Conservation (phyloP, 2,329 filamentous ascomycete species). For the Camillea tinctor region DNA sequence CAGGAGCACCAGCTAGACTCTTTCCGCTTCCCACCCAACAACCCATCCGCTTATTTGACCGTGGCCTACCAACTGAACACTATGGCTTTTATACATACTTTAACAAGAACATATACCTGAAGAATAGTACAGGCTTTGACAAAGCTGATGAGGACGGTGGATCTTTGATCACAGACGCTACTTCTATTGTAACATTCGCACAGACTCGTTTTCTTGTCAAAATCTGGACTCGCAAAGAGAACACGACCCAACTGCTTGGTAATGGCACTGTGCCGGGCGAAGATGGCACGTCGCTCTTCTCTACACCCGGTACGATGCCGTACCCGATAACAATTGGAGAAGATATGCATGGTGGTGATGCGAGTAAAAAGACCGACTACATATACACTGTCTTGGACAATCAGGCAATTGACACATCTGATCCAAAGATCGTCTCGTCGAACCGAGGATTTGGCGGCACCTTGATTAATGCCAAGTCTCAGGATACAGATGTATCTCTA, state of each 20-base stretch:
- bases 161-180: conserved; percentile 50
- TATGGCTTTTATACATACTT: conserved; percentile 95
- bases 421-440: conserved; percentile 47
- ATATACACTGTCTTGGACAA: conserved; percentile 49
- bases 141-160: conserved; percentile 56
- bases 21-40: conserved; percentile 71
- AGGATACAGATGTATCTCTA: conserved; percentile 42
- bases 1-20: conserved; percentile 68
- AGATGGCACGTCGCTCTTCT: conserved; percentile 27
- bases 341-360: conserved; percentile 62
- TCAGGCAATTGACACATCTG: conserved; percentile 43
- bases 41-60: conserved; percentile 81
- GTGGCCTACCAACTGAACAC: conserved; percentile 76
- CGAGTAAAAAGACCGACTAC: conserved; percentile 52
- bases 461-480: conserved; percentile 50
- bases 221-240: conserved; percentile 59
- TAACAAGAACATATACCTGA: conserved; percentile 80
- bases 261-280: conserved; percentile 25
- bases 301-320: conserved; percentile 58
- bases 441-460: conserved; percentile 50
- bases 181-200: conserved; percentile 56
- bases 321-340: conserved; percentile 61
- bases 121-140: conserved; percentile 19
- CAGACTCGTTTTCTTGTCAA: conserved; percentile 63
- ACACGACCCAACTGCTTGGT: conserved; percentile 42